Evolutionary conservation across 768 basidiomycete genomes (phyloP), one percentile per base, ranked within the genome.

Genomic region (Roridomyces roridus): DNA sequence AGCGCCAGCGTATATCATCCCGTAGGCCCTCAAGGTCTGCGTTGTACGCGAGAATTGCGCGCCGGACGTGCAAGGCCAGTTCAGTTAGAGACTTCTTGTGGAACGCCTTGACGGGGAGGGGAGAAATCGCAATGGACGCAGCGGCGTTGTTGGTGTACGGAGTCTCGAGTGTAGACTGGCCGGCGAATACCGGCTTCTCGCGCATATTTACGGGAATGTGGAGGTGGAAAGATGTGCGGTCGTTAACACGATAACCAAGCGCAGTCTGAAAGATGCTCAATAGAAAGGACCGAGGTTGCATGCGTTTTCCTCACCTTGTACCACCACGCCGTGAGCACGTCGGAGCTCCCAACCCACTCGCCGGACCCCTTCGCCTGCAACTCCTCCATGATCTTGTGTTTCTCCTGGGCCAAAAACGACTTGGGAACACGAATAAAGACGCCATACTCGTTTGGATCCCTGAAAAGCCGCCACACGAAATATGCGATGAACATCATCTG

Each of bases 341-440:
- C 60, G 6, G 54, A 57, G 41, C 60, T 61, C 15, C 60, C 55
- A 0, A 61, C 60, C 50, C 50, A 61, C 24, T 61, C 60, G 23
- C 6, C 28, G 23, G 55, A 57, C 23, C 60, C 55, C 20, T 56
- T 21, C 5, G 5, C 10, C 28, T 53, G 43, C n/a, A 61, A 14
- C 14, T 57, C 23, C 1, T 49, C 51, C 55, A 49, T 49, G 18
- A 53, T 53, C 26, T 34, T 14, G 39, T 12, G 40, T 42, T 61
- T 61, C 8, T 25, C 8, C 5, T 31, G 51, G 5, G 46, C 55
- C 36, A 61, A 34, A 45, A 61, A 61, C 1, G 0, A 15, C 20
- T 61, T 61, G 2, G 60, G 60, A 6, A 61, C 26, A 11, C 60
- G 46, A 7, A 61, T 41, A 9, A 57, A 21, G 14, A 26, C 7